Evolutionary conservation across 2,329 filamentous ascomycete species (phyloP).

Genomic region (Aspergillus terreus): DNA sequence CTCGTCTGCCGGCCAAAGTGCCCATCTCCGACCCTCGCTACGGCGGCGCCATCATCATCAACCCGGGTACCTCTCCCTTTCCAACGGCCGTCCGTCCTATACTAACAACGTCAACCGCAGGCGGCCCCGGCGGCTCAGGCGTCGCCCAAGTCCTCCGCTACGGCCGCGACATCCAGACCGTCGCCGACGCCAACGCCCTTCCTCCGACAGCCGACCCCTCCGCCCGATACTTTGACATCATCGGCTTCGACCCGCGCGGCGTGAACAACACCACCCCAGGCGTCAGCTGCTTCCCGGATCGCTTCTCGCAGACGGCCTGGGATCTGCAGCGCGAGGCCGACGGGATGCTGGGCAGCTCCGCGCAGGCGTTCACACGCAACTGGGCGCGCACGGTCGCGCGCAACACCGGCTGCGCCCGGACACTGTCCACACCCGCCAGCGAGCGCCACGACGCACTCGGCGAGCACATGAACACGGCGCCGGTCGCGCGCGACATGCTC

Average conservation of each 20-base stretch:
- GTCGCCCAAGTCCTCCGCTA: slow-evolving; percentile 29
- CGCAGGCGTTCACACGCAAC: slow-evolving; percentile 25
- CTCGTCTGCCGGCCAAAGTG: slow-evolving; percentile 44
- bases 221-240: slow-evolving; percentile 38
- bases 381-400: slow-evolving; percentile 33
- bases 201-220: slow-evolving; percentile 9
- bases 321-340: slow-evolving; percentile 32
- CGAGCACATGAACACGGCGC: slow-evolving; percentile 31
- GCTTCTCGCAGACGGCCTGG: slow-evolving; percentile 28
- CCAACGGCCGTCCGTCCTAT: not conserved
- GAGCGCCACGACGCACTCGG: slow-evolving; percentile 24
- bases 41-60: slow-evolving; percentile 47
- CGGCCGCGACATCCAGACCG: slow-evolving; percentile 34
- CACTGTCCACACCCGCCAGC: slow-evolving; percentile 14
- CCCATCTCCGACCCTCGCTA: slow-evolving; percentile 41
- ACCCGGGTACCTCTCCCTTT: slow-evolving; percentile 32
- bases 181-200: slow-evolving; percentile 32
- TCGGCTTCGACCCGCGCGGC: slow-evolving; percentile 45
- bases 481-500: slow-evolving; percentile 34
- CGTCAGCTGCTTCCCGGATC: slow-evolving; percentile 38
- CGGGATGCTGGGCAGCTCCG: slow-evolving; percentile 32
- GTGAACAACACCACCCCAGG: slow-evolving; percentile 40
- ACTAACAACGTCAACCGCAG: slow-evolving; percentile 12
- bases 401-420: slow-evolving; percentile 27
- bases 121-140: slow-evolving; percentile 45